A percentile compares a stretch with the other conserved stretches of the same genome.
Evolutionary conservation across 2,329 filamentous ascomycete species (phyloP).

Genomic region (Aspergillus sp.): DNA sequence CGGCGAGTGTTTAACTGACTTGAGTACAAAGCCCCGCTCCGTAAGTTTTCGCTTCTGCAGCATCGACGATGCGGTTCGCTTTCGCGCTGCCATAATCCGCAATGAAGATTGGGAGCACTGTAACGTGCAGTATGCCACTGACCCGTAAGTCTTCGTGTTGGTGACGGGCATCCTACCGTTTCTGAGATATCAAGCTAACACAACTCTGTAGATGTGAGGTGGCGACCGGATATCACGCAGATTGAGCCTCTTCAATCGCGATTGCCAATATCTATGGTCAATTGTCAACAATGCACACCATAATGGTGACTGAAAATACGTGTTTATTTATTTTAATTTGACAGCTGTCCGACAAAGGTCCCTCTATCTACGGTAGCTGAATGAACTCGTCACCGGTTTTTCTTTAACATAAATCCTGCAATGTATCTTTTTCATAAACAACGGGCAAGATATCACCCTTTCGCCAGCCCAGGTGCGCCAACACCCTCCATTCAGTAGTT

Average conservation of each 20-base stretch:
- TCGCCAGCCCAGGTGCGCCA: neutral
- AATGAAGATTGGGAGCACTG: constrained; percentile 49
- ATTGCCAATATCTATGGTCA: neutral
- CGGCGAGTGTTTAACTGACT: neutral
- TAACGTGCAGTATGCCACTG: constrained; percentile 42
- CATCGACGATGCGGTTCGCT: constrained; percentile 48
- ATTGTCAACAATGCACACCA: neutral
- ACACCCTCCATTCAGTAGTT: neutral
- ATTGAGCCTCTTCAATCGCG: neutral
- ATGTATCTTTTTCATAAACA: neutral
- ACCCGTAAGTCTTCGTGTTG: constrained; percentile 37
- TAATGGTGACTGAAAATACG: neutral
- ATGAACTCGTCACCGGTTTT: neutral
- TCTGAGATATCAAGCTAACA: neutral
- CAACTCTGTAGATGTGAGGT: constrained; percentile 22
- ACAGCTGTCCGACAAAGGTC: neutral
- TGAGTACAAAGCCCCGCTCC: constrained; percentile 36
- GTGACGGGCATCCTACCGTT: neutral
- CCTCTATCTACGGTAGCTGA: neutral
- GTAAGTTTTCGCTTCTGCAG: constrained; percentile 51
- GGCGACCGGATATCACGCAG: constrained; percentile 19
- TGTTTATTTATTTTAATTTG: neutral
- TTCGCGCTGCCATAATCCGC: constrained; percentile 41
- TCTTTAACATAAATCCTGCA: neutral
- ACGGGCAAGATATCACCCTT: neutral